These are phyloP conservation scores for Cornus florida DNA, from an alignment of 148 eudicot genomes.

Conservation along the genomic window DNA sequence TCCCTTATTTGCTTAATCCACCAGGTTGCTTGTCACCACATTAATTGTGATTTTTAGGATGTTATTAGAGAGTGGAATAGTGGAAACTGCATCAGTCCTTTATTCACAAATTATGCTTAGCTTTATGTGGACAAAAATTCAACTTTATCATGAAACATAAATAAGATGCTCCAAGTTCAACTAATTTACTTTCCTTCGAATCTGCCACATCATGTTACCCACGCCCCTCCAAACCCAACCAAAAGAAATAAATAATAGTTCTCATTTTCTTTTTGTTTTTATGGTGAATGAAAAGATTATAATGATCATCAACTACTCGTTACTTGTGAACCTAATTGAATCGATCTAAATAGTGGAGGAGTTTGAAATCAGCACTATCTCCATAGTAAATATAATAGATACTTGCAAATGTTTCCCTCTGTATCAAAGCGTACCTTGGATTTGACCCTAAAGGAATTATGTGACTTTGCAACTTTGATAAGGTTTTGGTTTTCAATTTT, in stretches of 20 bases:
- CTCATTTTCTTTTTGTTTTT: too few relatives aligned
- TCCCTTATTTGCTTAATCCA: not conserved
- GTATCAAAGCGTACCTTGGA: not conserved
- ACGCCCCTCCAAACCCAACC: not conserved
- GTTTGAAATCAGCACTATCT: not conserved
- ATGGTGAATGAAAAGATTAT: too few relatives aligned
- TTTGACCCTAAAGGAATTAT: not conserved
- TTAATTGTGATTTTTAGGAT: too few relatives aligned
- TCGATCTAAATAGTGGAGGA: too few relatives aligned
- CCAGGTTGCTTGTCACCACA: too few relatives aligned
- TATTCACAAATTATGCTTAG: not conserved
- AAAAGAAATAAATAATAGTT: too few relatives aligned
- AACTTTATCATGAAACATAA: too few relatives aligned
- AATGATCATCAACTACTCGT: too few relatives aligned
- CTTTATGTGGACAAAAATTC: too few relatives aligned
- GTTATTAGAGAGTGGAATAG: not conserved
- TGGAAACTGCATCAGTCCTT: not conserved
- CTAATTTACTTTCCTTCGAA: not conserved
- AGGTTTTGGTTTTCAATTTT: not conserved
- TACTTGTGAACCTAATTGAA: too few relatives aligned
- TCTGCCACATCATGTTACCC: not conserved
- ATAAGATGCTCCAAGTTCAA: not conserved
- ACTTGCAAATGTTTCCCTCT: not conserved
- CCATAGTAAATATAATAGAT: too few relatives aligned
- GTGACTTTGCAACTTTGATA: not conserved